phyloP scores from a whole-genome alignment of 768 basidiomycete genomes.

The Pleurotus platypus region DNA sequence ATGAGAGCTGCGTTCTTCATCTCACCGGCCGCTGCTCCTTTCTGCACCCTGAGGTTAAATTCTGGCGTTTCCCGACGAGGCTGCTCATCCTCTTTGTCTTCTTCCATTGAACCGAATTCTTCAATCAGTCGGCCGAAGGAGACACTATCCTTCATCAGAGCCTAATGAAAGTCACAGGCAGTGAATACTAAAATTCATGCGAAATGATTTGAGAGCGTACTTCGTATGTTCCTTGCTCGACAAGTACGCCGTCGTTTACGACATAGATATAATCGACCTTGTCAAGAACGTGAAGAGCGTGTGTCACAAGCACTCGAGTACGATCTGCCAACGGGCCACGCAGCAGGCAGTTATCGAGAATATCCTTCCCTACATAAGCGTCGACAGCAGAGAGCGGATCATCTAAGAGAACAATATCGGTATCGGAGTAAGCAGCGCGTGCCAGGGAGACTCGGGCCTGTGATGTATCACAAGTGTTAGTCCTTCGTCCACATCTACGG shows the following conservation, averaged over 20 bases:
- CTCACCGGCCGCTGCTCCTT: slow-evolving; percentile 19
- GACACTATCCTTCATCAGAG: slow-evolving; percentile 37
- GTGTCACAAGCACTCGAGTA: slow-evolving; percentile 62
- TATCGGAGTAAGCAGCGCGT: slow-evolving; percentile 68
- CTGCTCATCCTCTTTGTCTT: slow-evolving; percentile 26
- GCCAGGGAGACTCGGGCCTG: slow-evolving; percentile 76
- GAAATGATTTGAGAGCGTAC: slow-evolving; percentile 20
- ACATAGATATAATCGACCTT: slow-evolving; percentile 63
- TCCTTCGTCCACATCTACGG: not conserved
- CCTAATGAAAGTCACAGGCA: slow-evolving; percentile 21
- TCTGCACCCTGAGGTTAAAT: not conserved
- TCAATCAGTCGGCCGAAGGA: slow-evolving; percentile 51
- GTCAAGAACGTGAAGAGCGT: slow-evolving; percentile 55
- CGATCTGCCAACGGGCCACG: slow-evolving; percentile 46
- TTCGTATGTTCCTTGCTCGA: slow-evolving; percentile 59
- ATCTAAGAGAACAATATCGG: slow-evolving; percentile 76
- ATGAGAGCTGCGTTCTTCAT: slow-evolving; percentile 32
- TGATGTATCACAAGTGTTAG: slow-evolving; percentile 1
- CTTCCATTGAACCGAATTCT: slow-evolving; percentile 46
- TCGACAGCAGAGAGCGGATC: slow-evolving; percentile 82
- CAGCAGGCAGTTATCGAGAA: slow-evolving; percentile 60
- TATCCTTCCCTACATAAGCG: slow-evolving; percentile 66
- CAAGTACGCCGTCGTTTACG: slow-evolving; percentile 54
- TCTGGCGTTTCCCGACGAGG: slow-evolving; percentile 5
- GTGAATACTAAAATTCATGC: too few relatives aligned